Evolutionary conservation across 106 monocot species (phyloP), one percentile per base, ranked within the genome.

Genomic region (Dendrobium chrysotoxum): DNA sequence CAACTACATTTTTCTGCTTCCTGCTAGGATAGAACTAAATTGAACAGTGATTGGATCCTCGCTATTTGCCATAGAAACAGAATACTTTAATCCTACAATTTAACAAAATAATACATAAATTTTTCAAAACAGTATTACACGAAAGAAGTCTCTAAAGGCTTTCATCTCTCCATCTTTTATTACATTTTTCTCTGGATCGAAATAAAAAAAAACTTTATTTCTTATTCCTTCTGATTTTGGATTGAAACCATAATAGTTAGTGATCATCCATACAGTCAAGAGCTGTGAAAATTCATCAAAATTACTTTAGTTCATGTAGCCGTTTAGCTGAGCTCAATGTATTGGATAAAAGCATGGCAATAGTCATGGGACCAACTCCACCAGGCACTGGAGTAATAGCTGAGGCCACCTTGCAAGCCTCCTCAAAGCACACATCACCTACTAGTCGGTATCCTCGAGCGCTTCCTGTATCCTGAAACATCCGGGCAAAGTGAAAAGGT

Each of bases 351-450:
- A 96, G 87, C 96, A 96, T 96, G 30, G 96, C 96, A 16, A 93
- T 96, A 16, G 96, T 96, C 96, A 96, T 96, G 20, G 96, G 96
- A 54, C 93, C 96, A 47, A 96, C 96, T 41, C 96, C 96, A 30
- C 96, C 96, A 2, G 96, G 93, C 84, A 96, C 96, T 15, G 96
- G 96, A 20, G 96, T 96, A 46, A 96, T 90, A 21, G 91, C 90
- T 40, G 93, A 91, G 68, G 93, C 93, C 44, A 93, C 75, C 83
- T 93, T 85, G 20, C 82, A 85, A 39, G 84, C 89, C 78, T 89
- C 93, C 78, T 93, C 95, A 40, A 85, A 93, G 26, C 89, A 89
- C 8, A 95, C 89, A 81, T 93, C 95, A 39, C 95, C 93, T 20
- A 95, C 93, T 45, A 93, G 77, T 67, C 86, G 75, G 55, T 93